Evolutionary conservation across 495 filamentous ascomycete species (phyloP).

Genomic region (Sordaria brevicollis): DNA sequence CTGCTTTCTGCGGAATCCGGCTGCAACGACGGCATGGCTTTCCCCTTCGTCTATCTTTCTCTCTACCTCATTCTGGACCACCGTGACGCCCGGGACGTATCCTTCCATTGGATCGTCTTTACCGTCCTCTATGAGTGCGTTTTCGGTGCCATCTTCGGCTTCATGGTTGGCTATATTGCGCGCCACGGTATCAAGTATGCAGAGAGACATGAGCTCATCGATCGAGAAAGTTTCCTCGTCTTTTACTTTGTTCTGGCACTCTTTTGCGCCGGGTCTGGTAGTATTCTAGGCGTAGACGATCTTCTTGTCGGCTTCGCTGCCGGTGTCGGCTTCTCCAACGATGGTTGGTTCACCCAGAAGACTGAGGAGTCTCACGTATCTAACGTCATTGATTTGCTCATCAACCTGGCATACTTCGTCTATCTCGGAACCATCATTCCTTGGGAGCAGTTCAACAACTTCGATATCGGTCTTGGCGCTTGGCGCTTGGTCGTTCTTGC

Average conservation of each 20-base stretch:
- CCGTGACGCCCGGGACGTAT: constrained; percentile 53
- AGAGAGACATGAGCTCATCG: constrained; percentile 77
- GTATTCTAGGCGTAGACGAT: constrained; percentile 87
- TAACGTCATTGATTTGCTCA: constrained; percentile 94
- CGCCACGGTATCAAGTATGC: constrained; percentile 86
- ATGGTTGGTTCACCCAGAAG: constrained; percentile 97
- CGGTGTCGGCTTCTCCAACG: constrained; percentile 96
- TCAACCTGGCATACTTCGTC: constrained; percentile 97
- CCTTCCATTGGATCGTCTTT: constrained; percentile 79
- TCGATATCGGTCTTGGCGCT: constrained; percentile 58
- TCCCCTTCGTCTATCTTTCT: constrained; percentile 92
- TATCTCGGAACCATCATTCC: constrained; percentile 96
- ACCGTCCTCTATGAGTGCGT: constrained; percentile 96
- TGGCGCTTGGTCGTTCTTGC: constrained; percentile 88
- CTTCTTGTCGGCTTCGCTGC: constrained; percentile 92
- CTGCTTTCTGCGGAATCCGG: constrained; percentile 93
- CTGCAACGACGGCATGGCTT: constrained; percentile 99
- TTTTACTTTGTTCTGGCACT: constrained; percentile 98
- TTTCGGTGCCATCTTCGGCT: constrained; percentile 83
- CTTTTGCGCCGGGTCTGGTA: constrained; percentile 92
- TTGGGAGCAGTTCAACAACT: constrained; percentile 76
- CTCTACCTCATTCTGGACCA: constrained; percentile 80
- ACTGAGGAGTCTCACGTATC: constrained; percentile 98
- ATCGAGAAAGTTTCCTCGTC: constrained; percentile 93
- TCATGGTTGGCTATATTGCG: constrained; percentile 76